Percentiles rank a stretch among this genome's conserved stretches.
Conservation (phyloP, 805 yeast genomes). For the Candida andamanensis region DNA sequence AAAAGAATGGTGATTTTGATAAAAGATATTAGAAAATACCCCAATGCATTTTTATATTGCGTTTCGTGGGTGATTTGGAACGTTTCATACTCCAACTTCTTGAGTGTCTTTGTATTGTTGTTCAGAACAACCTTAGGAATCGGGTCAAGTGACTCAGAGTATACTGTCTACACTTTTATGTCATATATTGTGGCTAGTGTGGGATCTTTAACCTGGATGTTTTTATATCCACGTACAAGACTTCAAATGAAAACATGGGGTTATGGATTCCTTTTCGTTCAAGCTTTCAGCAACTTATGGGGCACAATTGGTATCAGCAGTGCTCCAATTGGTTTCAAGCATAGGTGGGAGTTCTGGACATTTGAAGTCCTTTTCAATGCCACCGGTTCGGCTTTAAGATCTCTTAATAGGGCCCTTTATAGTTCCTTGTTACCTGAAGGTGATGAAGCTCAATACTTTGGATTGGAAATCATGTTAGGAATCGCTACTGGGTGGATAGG, state of each 20-base stretch:
- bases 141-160: slow-evolving; percentile 34
- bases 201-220: slow-evolving; percentile 37
- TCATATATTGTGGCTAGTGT: slow-evolving; percentile 27
- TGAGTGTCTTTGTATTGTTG: slow-evolving; percentile 29
- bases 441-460: slow-evolving; percentile 40
- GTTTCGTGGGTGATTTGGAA: slow-evolving; percentile 42
- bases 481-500: slow-evolving; percentile 41
- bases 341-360: slow-evolving; percentile 40
- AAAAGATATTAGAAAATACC: slow-evolving; percentile 21
- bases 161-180: slow-evolving; percentile 34
- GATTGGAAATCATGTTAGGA: slow-evolving; percentile 36
- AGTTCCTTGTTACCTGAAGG: slow-evolving; percentile 36
- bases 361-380: slow-evolving; percentile 34
- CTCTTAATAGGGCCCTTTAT: slow-evolving; percentile 32
- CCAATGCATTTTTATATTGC: slow-evolving; percentile 31
- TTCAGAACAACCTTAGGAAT: slow-evolving; percentile 37
- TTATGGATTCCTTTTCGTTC: slow-evolving; percentile 24
- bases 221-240: slow-evolving; percentile 19
- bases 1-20: slow-evolving; percentile 21
- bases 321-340: slow-evolving; percentile 31
- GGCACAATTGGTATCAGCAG: slow-evolving; percentile 31
- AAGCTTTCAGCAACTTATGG: slow-evolving; percentile 33
- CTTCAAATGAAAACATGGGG: slow-evolving; percentile 32
- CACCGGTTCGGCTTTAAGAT: slow-evolving; percentile 30
- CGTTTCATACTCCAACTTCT: slow-evolving; percentile 28